phyloP scores from a whole-genome alignment of 805 yeast species.

The Schwanniomyces yamadae region DNA sequence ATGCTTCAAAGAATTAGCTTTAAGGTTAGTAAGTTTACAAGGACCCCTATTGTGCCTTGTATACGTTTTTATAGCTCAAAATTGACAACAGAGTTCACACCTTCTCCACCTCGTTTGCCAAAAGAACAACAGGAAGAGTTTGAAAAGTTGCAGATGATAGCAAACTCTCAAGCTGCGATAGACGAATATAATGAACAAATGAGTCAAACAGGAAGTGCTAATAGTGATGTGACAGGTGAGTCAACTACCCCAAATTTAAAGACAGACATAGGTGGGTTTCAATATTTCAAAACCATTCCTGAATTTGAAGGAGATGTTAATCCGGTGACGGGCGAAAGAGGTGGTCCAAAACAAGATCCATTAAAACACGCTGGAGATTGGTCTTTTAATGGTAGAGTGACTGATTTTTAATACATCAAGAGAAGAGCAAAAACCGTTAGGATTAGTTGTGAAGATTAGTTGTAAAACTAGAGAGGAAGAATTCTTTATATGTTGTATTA shows the following conservation, averaged over 20 bases:
- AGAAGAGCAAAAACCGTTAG: too few species aligned
- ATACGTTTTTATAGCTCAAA: conserved; percentile 16
- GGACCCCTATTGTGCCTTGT: too few species aligned
- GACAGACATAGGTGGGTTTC: conserved; percentile 61
- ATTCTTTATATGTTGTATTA: too few species aligned
- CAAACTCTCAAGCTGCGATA: conserved; percentile 74
- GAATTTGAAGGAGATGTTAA: conserved; percentile 94
- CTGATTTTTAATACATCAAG: conserved; percentile 75
- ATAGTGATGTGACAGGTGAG: conserved; percentile 13
- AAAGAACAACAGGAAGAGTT: conserved; percentile 87
- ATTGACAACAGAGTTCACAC: conserved; percentile 24
- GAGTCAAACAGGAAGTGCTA: conserved; percentile 27
- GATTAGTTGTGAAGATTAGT: too few species aligned
- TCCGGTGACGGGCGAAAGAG: conserved; percentile 92
- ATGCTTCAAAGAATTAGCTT: too few species aligned
- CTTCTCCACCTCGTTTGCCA: conserved; percentile 70
- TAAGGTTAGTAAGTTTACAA: too few species aligned
- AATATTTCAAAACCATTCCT: conserved; percentile 74
- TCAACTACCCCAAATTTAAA: conserved; percentile 28
- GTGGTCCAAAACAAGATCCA: conserved; percentile 98
- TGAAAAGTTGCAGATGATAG: conserved; percentile 78
- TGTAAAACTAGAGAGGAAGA: too few species aligned
- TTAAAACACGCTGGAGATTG: conserved; percentile 81
- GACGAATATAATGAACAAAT: conserved; percentile 64
- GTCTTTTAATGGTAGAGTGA: conserved; percentile 93